Base-by-base conservation (phyloP, 352 stramenopile species). In the Phytopythium litorale region DNA sequence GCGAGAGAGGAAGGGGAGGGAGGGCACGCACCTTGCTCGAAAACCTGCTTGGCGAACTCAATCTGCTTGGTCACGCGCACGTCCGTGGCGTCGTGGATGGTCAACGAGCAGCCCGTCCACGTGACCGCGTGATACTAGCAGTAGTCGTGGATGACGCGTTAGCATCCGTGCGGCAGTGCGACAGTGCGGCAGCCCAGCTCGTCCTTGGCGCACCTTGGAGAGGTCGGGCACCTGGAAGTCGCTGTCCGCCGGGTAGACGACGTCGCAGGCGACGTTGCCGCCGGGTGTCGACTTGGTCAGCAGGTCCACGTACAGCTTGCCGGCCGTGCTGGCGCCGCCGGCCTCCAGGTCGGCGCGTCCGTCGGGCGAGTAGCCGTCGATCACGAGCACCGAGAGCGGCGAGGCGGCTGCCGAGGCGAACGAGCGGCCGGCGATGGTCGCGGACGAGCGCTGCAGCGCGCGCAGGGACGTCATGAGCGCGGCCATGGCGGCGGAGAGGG, bases 41-140 rank as follows among this genome's bases (percentile, higher is more conserved):
- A 93, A 12, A 81, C 69, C 59, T 86, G 72, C 57, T 84, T 79
- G 28, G 84, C 77, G 48, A 93, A 82, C 30, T 81, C 79, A 49
- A 91, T 86, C 66, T 91, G 81, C 65, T 88, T 88, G 42, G 75
- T 73, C n/a, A 90, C 79, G 38, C 79, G 79, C 25, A 75, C 54
- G 48, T 92, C 83, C 33, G 70, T 35, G 12, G 64, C 66, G 23
- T 92, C 73, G 59, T 90, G 69, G 62, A 92, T 87, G 16, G 83
- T 92, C 30, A 92, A 60, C 42, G 81, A 91, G 62, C 77, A 92
- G 15, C 83, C 83, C 9, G 83, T 91, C 83, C 83, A 92, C 43
- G 79, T 78, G 56, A 92, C 81, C 28, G 76, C 83, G 68, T 92
- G 79, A 54, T 91, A 92, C 76, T 87, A 21, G 1, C 5, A n/a